A percentile compares a stretch with the other conserved stretches of the same genome.
Conservation (phyloP, 2,329 filamentous ascomycete genomes). For the Alternaria arborescens region DNA sequence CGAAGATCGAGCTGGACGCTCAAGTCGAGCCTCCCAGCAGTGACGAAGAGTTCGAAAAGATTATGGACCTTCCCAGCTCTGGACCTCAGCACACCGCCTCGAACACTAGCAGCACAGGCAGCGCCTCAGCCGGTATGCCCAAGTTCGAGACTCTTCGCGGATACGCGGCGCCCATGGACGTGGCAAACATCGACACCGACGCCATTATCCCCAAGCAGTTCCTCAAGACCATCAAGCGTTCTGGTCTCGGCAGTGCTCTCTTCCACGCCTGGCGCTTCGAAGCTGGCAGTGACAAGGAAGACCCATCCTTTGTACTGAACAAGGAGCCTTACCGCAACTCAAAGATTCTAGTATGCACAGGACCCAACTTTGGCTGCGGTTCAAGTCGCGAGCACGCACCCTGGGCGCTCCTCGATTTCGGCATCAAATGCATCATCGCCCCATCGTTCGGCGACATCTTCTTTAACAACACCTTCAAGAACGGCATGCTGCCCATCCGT, state of each 20-base stretch:
- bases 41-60: conserved; percentile 70
- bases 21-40: conserved; percentile 66
- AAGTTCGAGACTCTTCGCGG: conserved; percentile 87
- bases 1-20: conserved; percentile 67
- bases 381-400: conserved; percentile 93
- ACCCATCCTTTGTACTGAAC: conserved; percentile 88
- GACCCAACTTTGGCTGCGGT: conserved; percentile 94
- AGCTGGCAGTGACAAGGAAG: conserved; percentile 72
- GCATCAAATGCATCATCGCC: conserved; percentile 92
- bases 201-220: conserved; percentile 99
- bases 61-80: conserved; percentile 66
- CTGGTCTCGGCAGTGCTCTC: conserved; percentile 85
- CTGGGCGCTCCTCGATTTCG: conserved; percentile 96
- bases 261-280: conserved; percentile 84
- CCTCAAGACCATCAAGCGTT: conserved; percentile 98
- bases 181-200: conserved; percentile 95
- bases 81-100: conserved; percentile 73
- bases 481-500: conserved; percentile 92
- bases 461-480: conserved; percentile 99
- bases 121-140: conserved; percentile 71
- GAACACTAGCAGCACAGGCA: conserved; percentile 54
- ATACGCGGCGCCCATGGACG: conserved; percentile 85
- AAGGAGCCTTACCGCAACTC: conserved; percentile 81
- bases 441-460: conserved; percentile 92
- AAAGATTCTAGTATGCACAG: conserved; percentile 92